Percentiles rank a stretch among this genome's conserved stretches.
Evolutionary conservation across 176 grass and related monocot species (phyloP).

Genomic region (Aegilops tauschii): DNA sequence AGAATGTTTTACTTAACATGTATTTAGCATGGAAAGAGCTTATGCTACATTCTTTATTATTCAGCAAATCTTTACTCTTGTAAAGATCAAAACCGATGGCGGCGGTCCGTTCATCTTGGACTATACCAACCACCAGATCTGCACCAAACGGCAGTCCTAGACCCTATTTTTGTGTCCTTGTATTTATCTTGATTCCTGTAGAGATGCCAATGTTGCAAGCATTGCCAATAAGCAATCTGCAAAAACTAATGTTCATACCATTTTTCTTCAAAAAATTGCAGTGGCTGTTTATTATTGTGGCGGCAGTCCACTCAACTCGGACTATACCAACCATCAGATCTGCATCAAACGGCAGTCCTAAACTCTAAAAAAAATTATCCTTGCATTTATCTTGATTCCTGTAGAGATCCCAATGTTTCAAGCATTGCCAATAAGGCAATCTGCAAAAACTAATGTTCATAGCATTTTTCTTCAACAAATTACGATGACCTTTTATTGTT

Average conservation of each 20-base stretch:
- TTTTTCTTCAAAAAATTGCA: neutral
- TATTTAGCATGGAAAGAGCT: constrained; percentile 23
- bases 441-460: neutral
- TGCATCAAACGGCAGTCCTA: neutral
- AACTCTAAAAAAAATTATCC: neutral
- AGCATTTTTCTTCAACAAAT: neutral
- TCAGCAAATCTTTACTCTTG: neutral
- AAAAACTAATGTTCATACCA: neutral
- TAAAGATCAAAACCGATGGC: neutral
- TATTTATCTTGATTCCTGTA: neutral
- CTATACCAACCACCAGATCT: neutral
- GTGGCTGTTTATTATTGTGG: neutral
- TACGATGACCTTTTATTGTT: neutral
- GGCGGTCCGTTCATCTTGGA: neutral
- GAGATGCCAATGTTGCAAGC: neutral
- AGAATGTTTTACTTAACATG: neutral
- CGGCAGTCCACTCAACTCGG: neutral
- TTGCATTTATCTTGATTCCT: neutral
- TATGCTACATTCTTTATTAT: neutral
- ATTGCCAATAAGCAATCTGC: neutral
- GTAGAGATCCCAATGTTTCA: neutral
- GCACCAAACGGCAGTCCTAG: neutral
- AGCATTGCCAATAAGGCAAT: neutral
- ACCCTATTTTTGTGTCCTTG: neutral
- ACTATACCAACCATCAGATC: neutral